Percentiles rank a stretch among this genome's conserved stretches.
Conservation (phyloP, 805 yeast genomes). For the Tetrapisispora iriomotensis region DNA sequence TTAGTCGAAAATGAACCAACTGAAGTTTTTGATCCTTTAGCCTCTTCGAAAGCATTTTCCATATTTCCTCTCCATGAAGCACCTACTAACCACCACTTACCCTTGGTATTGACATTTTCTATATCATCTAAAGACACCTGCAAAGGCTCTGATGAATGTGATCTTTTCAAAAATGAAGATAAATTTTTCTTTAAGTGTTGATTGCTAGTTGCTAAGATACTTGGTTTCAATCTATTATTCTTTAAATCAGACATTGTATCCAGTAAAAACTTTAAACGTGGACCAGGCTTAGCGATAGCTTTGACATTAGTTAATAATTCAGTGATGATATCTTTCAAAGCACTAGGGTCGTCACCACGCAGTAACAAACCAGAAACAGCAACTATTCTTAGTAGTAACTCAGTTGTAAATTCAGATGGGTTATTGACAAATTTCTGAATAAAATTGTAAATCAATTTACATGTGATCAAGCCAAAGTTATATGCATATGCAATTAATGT, state of each 20-base stretch:
- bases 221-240: constrained; percentile 63
- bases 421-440: constrained; percentile 44
- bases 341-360: constrained; percentile 81
- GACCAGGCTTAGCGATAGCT: constrained; percentile 39
- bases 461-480: constrained; percentile 64
- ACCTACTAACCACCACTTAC: constrained; percentile 99
- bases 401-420: constrained; percentile 65
- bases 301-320: constrained; percentile 20
- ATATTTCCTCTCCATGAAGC: constrained; percentile 87
- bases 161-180: constrained; percentile 37
- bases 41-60: constrained; percentile 21
- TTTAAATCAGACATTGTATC: constrained; percentile 81
- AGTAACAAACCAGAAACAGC: constrained; percentile 74
- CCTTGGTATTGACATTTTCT: constrained; percentile 61
- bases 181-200: constrained; percentile 38
- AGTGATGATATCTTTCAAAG: constrained; percentile 68
- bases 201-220: constrained; percentile 24
- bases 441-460: constrained; percentile 68
- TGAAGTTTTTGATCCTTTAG: constrained; percentile 12
- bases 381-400: constrained; percentile 60
- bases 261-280: constrained; percentile 72
- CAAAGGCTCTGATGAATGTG: constrained; percentile 49
- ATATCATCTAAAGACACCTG: constrained; percentile 75
- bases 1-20: constrained; percentile 21
- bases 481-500: constrained; percentile 69